phyloP scores from a whole-genome alignment of 2,329 filamentous ascomycete genomes.

The Talaromyces sp. region DNA sequence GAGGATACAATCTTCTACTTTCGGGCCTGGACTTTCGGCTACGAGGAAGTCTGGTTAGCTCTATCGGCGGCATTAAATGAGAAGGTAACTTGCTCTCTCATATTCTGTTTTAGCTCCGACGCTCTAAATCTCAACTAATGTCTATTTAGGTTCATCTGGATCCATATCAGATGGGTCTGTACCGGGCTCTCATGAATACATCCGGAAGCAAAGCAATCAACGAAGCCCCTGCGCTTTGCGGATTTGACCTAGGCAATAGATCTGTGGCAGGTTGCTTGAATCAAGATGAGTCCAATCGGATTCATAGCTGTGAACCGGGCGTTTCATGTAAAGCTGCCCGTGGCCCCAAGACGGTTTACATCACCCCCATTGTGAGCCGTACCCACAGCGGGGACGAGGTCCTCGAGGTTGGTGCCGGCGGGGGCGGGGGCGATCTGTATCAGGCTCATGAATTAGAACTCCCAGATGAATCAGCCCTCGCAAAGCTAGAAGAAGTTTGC shows the following conservation, averaged over 20 bases:
- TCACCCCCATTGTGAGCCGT: conserved; percentile 75
- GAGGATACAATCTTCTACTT: conserved; percentile 78
- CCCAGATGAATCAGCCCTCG: conserved; percentile 50
- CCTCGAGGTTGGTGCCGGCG: conserved; percentile 74
- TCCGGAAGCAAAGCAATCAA: conserved; percentile 47
- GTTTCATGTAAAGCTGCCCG: conserved; percentile 47
- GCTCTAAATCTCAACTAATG: background rate
- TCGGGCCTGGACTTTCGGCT: conserved; percentile 88
- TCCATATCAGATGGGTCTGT: conserved; percentile 75
- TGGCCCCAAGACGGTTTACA: conserved; percentile 65
- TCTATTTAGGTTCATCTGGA: conserved; percentile 72
- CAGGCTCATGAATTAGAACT: conserved; percentile 68
- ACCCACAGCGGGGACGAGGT: conserved; percentile 61
- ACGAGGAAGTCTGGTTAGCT: conserved; percentile 89
- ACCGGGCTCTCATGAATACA: conserved; percentile 60
- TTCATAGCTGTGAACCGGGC: conserved; percentile 86
- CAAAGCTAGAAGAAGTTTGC: conserved; percentile 59
- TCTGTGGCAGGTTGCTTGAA: conserved; percentile 73
- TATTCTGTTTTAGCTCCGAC: background rate
- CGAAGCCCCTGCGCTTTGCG: conserved; percentile 70
- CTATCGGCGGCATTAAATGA: conserved; percentile 71
- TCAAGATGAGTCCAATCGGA: conserved; percentile 59
- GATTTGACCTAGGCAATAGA: conserved; percentile 74
- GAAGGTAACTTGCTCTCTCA: conserved; percentile 48
- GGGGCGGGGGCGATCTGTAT: conserved; percentile 74